Base-by-base conservation (phyloP, 2,329 filamentous ascomycete species). In the Phoma herbarum region DNA sequence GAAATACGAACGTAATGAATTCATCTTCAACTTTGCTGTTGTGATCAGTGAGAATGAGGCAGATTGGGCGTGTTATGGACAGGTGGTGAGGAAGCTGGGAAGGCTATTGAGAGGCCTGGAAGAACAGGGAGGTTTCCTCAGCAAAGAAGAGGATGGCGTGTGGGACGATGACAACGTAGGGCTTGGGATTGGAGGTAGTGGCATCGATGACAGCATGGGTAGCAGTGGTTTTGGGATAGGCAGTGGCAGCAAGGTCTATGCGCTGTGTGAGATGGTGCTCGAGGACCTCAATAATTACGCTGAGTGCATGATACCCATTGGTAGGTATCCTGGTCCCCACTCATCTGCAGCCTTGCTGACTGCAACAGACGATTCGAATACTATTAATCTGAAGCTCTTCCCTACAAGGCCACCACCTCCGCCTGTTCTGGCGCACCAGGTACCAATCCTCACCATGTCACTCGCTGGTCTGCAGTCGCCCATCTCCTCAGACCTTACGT, bases 261-360 rank as follows among this genome's bases (percentile, higher is more conserved):
- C 77, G 81, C 86, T 89, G 3, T 96, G 97, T 71, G 91, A 94
- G 80, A 92, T 90, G 66, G 79, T 99, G 65, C 84, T 98, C 67
- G 93, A 97, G 78, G 93, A 99, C 75, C 75, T 99, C 67, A 97
- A 98, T 74, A 96, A 96, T 70, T 99, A 97, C 73, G 93, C 92
- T 73, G 95, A 99, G 80, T 97, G 93, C 83, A 97, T 97, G 93
- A 97, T 97, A 71, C 93, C 93, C 0, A 94, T 97, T 63, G 91
- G 91, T 93, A 33, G n/a, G 51, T 4, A 5, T 23, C 2, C 3
- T 33, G n/a, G n/a, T n/a, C n/a, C n/a, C n/a, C n/a, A n/a, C n/a
- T n/a, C n/a, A n/a, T n/a, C n/a, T n/a, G n/a, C 14, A 29, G 39
- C 6, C 9, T 59, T n/a, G 64, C 20, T 12, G 26, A 52, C 23